Conservation (phyloP, 129 eudicot genomes). For the Rutidosis leptorrhynchoides region DNA sequence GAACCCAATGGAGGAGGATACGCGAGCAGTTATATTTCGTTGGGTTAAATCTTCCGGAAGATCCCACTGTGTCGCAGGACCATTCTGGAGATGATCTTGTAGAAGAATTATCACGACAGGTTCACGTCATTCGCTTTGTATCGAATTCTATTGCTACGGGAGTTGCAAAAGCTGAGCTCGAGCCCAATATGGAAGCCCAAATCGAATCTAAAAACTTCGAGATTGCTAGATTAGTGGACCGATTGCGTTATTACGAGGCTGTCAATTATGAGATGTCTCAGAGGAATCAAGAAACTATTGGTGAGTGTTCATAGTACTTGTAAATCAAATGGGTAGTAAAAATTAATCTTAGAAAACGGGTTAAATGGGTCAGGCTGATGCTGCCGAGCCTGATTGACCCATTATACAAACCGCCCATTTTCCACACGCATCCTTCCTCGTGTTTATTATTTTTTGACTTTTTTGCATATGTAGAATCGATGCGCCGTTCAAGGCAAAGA, state of each 20-base stretch:
- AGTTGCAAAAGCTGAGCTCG: slow-evolving; percentile 76
- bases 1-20: slow-evolving; percentile 59
- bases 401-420: not conserved
- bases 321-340: not conserved
- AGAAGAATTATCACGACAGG: slow-evolving; percentile 58
- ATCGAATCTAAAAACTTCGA: slow-evolving; percentile 74
- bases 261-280: slow-evolving; percentile 93
- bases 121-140: slow-evolving; percentile 61
- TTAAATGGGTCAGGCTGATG: not conserved
- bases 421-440: not conserved
- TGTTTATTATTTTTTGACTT: not conserved
- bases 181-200: slow-evolving; percentile 68
- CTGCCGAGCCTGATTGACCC: too few relatives aligned
- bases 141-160: slow-evolving; percentile 78
- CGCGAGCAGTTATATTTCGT: slow-evolving; percentile 52
- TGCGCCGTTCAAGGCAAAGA: slow-evolving; percentile 59
- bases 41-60: slow-evolving; percentile 61
- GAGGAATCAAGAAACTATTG: slow-evolving; percentile 94
- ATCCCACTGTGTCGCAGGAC: slow-evolving; percentile 42
- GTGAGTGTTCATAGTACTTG: slow-evolving; percentile 34
- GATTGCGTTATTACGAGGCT: slow-evolving; percentile 74
- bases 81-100: slow-evolving; percentile 40
- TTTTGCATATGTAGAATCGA: slow-evolving; percentile 40
- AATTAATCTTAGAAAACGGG: not conserved
- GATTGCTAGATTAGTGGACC: slow-evolving; percentile 81